A percentile compares a stretch with the other conserved stretches of the same genome.
phyloP scores from a whole-genome alignment of 2,329 filamentous ascomycete genomes.

The Emericellopsis cladophorae region DNA sequence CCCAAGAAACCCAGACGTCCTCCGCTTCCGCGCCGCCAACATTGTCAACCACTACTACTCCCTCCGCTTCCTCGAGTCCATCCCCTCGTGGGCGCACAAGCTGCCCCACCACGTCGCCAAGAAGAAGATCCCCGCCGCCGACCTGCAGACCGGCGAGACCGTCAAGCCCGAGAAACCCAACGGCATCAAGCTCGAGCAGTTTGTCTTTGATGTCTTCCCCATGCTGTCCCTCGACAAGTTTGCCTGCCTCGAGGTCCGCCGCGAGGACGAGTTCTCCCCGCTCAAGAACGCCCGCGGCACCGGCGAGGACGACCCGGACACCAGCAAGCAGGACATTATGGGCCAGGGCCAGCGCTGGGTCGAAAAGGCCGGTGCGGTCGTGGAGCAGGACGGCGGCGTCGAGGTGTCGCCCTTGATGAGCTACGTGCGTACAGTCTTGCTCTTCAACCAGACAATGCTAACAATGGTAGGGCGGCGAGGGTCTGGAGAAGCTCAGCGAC shows the following conservation, averaged over 20 bases:
- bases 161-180: constrained; percentile 92
- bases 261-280: constrained; percentile 96
- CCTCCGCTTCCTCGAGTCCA: constrained; percentile 80
- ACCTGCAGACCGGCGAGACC: constrained; percentile 62
- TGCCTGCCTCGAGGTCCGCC: constrained; percentile 87
- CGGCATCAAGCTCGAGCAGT: constrained; percentile 98
- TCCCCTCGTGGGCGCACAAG: constrained; percentile 73
- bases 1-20: constrained; percentile 61
- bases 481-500: constrained; percentile 41
- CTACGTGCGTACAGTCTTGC: constrained; percentile 58
- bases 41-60: constrained; percentile 99
- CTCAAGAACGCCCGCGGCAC: constrained; percentile 82
- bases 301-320: constrained; percentile 87
- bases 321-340: constrained; percentile 84
- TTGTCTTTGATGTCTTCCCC: constrained; percentile 97
- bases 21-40: constrained; percentile 96
- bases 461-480: constrained; percentile 44
- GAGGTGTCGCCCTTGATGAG: constrained; percentile 89
- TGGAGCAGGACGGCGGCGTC: constrained; percentile 60
- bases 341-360: constrained; percentile 80
- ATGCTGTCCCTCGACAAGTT: constrained; percentile 78
- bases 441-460: constrained; percentile 1
- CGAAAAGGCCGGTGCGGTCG: constrained; percentile 61
- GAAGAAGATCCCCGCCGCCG: constrained; percentile 92
- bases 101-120: constrained; percentile 91